Conservation (phyloP, 768 basidiomycete genomes). For the Calvatia gigantea region DNA sequence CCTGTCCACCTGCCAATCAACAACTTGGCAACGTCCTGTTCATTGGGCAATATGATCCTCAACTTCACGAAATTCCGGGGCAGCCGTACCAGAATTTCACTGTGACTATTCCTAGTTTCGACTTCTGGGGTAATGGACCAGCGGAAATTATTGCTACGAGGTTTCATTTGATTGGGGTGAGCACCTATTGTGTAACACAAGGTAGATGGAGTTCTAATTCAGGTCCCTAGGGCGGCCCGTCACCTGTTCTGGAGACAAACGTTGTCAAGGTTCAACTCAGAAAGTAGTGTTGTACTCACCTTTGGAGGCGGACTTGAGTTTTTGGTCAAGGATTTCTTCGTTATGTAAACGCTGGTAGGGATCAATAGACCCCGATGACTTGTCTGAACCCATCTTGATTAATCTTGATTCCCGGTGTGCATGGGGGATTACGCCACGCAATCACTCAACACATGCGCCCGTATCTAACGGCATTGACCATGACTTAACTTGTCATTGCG, state of each 20-base stretch:
- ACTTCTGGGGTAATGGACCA: not conserved
- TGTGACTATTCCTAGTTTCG: not conserved
- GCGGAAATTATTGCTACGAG: not conserved
- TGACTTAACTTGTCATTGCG: no score
- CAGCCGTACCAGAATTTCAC: constrained; percentile 44
- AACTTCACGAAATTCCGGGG: constrained; percentile 25
- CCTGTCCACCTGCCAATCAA: constrained; percentile 22
- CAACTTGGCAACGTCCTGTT: constrained; percentile 34
- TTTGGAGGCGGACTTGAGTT: no score
- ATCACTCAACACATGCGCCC: no score
- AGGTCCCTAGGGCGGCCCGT: constrained; percentile 27
- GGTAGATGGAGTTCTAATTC: not conserved
- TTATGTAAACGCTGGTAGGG: no score
- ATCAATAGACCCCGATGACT: no score
- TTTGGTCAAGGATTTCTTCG: no score
- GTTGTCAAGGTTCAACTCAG: constrained; percentile 12
- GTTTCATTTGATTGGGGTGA: constrained; percentile 30
- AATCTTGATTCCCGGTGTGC: no score
- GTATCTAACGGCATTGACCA: no score
- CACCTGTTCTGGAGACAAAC: constrained; percentile 24
- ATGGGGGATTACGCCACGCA: no score
- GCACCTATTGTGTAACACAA: not conserved
- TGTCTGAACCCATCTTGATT: no score
- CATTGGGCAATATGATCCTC: constrained; percentile 35
- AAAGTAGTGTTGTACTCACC: no score